These are phyloP conservation scores for Colletotrichum navitas DNA, from an alignment of 2,329 filamentous ascomycete genomes.

Conservation along the genomic window DNA sequence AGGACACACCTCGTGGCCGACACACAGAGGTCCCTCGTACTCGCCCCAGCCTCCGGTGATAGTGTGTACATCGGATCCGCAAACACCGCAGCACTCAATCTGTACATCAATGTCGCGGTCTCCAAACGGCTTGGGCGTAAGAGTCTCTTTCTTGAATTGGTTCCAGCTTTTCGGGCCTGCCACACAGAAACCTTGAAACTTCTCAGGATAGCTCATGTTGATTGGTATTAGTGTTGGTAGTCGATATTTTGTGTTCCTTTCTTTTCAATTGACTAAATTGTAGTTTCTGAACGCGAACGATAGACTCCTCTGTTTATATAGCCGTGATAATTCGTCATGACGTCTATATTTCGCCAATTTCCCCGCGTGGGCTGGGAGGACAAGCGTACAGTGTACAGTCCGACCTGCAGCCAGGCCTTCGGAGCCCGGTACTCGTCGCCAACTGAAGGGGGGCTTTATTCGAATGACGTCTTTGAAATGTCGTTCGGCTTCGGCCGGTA, in stretches of 20 bases:
- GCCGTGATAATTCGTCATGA: conserved; percentile 7
- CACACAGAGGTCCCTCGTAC: conserved; percentile 60
- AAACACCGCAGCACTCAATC: conserved; percentile 76
- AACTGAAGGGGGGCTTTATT: not conserved
- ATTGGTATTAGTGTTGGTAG: not conserved
- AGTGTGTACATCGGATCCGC: conserved; percentile 72
- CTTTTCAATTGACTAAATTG: not conserved
- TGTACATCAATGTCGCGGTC: conserved; percentile 69
- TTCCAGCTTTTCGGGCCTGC: conserved; percentile 58
- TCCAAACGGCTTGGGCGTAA: conserved; percentile 55
- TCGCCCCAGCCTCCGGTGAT: conserved; percentile 69
- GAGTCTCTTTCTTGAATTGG: conserved; percentile 53
- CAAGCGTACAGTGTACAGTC: not conserved
- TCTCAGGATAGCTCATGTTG: conserved; percentile 60
- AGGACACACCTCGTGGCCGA: conserved; percentile 64
- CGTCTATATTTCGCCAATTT: conserved; percentile 2
- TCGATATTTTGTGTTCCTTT: not conserved
- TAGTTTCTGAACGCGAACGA: no score
- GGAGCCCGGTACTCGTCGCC: not conserved
- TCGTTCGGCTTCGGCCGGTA: conserved; percentile 1
- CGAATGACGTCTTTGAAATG: conserved; percentile 39
- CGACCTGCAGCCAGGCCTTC: not conserved
- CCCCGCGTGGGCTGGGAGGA: not conserved
- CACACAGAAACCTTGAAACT: conserved; percentile 58
- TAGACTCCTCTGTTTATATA: not conserved